Conservation (phyloP, 768 basidiomycete genomes). For the Agaricus sinodeliciosus region DNA sequence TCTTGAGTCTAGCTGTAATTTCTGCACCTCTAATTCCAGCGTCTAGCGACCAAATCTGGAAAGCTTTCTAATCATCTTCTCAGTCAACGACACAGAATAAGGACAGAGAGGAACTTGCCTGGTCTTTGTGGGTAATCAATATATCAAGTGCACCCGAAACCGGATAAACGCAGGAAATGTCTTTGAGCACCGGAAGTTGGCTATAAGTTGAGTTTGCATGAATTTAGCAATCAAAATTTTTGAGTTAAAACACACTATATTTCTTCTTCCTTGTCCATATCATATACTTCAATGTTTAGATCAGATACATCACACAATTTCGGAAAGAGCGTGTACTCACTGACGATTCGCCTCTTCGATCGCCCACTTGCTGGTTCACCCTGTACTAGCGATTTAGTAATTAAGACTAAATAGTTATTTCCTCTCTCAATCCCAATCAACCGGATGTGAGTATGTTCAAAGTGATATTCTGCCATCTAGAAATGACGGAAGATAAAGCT, state of each 20-base stretch:
- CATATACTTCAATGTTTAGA: not conserved
- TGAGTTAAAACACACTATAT: not conserved
- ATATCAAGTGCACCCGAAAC: slow-evolving; percentile 5
- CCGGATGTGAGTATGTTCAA: slow-evolving; percentile 5
- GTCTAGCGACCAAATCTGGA: slow-evolving; percentile 8
- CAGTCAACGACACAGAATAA: not conserved
- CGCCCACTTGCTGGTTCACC: slow-evolving; percentile 4
- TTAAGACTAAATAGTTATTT: slow-evolving; percentile 5
- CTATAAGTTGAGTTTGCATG: not conserved
- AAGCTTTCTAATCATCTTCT: not conserved
- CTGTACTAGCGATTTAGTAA: slow-evolving; percentile 2
- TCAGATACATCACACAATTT: not conserved
- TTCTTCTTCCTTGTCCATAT: slow-evolving; percentile 4
- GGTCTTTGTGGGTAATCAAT: slow-evolving; percentile 4
- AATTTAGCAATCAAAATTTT: not conserved
- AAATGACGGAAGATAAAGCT: not conserved
- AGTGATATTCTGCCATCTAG: slow-evolving; percentile 6
- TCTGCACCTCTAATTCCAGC: slow-evolving; percentile 7
- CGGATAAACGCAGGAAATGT: not conserved
- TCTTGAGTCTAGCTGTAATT: slow-evolving; percentile 4
- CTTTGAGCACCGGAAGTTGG: slow-evolving; percentile 5
- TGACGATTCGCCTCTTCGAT: slow-evolving; percentile 5
- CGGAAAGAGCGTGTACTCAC: not conserved
- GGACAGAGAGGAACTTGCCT: not conserved
- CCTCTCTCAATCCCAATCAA: not conserved